These are phyloP conservation scores for Collybiopsis luxurians DNA, from an alignment of 768 basidiomycete genomes.

Conservation along the genomic window DNA sequence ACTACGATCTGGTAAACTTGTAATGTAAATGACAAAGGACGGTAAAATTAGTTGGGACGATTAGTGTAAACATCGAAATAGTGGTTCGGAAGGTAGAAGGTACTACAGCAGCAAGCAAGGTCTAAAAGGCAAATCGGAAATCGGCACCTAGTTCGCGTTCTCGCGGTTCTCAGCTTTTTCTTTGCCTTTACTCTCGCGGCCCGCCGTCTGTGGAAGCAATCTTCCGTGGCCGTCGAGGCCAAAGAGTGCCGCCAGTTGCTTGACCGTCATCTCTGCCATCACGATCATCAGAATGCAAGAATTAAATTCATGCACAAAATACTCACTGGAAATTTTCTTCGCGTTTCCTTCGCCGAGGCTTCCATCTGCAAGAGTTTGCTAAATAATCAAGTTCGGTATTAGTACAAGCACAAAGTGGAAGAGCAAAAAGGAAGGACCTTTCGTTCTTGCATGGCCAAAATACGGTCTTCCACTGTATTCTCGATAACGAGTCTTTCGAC, in stretches of 20 bases:
- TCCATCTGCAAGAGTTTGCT: conserved; percentile 57
- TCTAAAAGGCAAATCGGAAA: too few species aligned
- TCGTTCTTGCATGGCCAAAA: conserved; percentile 59
- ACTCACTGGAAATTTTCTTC: conserved; percentile 55
- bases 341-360: conserved; percentile 60
- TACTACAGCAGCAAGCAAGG: too few species aligned
- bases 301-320: not conserved
- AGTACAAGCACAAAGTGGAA: too few species aligned
- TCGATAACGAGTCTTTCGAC: conserved; percentile 57
- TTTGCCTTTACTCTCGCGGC: not conserved
- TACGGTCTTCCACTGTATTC: conserved; percentile 68
- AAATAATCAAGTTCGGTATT: not conserved
- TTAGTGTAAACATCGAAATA: too few species aligned
- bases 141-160: too few species aligned
- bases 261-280: conserved; percentile 40
- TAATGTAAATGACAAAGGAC: too few species aligned
- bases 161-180: too few species aligned
- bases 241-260: conserved; percentile 49
- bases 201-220: conserved; percentile 14
- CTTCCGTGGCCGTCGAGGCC: conserved; percentile 38
- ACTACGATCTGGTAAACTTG: too few species aligned
- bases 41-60: too few species aligned
- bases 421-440: conserved; percentile 35
- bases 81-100: too few species aligned
- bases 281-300: too few species aligned